phyloP scores from a whole-genome alignment of 306 rosid species.

The Geum urbanum region DNA sequence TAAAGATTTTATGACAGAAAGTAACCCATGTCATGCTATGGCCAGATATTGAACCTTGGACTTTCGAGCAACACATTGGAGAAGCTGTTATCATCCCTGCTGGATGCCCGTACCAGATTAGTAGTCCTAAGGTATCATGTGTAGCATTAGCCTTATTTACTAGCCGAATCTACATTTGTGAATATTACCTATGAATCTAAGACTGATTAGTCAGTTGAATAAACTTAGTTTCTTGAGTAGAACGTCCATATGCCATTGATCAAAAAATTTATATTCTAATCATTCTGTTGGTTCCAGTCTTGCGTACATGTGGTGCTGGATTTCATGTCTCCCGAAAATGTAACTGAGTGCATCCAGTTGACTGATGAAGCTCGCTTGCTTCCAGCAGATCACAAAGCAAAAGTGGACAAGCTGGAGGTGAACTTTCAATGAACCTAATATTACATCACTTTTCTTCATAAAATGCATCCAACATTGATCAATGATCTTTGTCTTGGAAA shows the following conservation, averaged over 20 bases:
- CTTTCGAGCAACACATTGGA: conserved; percentile 83
- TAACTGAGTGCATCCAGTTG: conserved; percentile 61
- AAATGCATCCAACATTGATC: conserved; percentile 15
- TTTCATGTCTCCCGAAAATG: conserved; percentile 86
- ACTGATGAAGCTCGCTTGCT: conserved; percentile 65
- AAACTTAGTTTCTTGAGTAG: not conserved
- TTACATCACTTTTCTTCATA: not conserved
- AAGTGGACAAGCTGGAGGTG: conserved; percentile 80
- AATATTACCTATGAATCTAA: not conserved
- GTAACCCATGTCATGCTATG: conserved; percentile 22
- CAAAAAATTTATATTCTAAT: not conserved
- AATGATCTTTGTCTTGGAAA: conserved; percentile 29
- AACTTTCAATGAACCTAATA: conserved; percentile 8
- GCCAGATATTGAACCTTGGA: conserved; percentile 95
- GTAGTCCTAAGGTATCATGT: conserved; percentile 69
- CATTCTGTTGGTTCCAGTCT: conserved; percentile 49
- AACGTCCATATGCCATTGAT: not conserved
- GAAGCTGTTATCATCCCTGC: conserved; percentile 98
- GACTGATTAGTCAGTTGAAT: not conserved
- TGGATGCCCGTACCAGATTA: conserved; percentile 96
- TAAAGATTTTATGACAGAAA: conserved; percentile 18
- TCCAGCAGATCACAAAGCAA: conserved; percentile 69
- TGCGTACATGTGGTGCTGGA: conserved; percentile 85
- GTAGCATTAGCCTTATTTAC: conserved; percentile 6
- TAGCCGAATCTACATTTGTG: not conserved